Evolutionary conservation across 441 rosid genomes (phyloP).

Genomic region (Populus trichocarpa): DNA sequence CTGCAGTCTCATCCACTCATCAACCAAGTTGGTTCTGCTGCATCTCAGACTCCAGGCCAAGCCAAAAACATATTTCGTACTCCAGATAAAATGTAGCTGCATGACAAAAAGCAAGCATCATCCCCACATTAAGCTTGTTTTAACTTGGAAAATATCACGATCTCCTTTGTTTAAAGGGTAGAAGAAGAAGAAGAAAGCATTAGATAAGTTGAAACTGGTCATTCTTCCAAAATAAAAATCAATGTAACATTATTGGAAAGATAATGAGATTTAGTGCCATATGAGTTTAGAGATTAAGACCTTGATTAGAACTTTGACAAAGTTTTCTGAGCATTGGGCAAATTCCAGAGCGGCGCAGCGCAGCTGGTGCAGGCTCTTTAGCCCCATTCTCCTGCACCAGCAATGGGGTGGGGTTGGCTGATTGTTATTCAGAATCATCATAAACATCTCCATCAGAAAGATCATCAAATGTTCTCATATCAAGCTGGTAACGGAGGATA

Average conservation of each 20-base stretch:
- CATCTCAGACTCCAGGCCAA: not conserved
- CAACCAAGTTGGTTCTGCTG: not conserved
- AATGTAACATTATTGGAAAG: not conserved
- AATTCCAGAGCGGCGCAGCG: slow-evolving; percentile 17
- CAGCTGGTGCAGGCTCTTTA: slow-evolving; percentile 48
- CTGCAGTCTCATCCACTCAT: not conserved
- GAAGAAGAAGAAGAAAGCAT: not conserved
- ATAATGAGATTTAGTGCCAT: not conserved
- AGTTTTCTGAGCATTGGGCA: slow-evolving; percentile 11
- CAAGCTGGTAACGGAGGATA: slow-evolving; percentile 80
- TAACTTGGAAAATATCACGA: not conserved
- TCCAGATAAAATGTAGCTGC: slow-evolving; percentile 16
- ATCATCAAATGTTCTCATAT: slow-evolving; percentile 69
- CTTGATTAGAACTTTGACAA: slow-evolving; percentile 3
- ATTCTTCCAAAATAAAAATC: not conserved
- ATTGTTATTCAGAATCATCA: slow-evolving; percentile 79
- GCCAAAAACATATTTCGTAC: not conserved
- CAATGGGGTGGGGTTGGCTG: slow-evolving; percentile 46
- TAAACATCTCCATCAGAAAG: slow-evolving; percentile 54
- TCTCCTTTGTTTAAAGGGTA: not conserved
- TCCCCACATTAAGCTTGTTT: slow-evolving; percentile 1
- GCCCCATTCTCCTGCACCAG: slow-evolving; percentile 58
- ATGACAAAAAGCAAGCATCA: not conserved
- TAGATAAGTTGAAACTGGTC: not conserved
- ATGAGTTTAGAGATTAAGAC: slow-evolving; percentile 13